Conservation (phyloP, 768 basidiomycete species). For the Russula brevipes region DNA sequence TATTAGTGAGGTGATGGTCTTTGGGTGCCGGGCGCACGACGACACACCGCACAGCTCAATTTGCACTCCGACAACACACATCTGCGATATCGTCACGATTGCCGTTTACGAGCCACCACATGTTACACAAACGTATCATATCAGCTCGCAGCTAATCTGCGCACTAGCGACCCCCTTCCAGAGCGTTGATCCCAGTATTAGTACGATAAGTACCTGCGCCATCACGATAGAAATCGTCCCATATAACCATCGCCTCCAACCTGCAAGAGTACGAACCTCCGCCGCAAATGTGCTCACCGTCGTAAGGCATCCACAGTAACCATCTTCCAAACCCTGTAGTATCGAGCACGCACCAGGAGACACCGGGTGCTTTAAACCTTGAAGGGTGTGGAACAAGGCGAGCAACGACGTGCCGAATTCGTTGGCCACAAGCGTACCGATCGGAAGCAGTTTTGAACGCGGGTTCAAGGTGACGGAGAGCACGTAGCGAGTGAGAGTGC, state of each 20-base stretch:
- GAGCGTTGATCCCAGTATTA: conserved; percentile 66
- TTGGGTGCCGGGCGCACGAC: background rate
- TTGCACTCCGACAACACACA: conserved; percentile 21
- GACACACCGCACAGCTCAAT: background rate
- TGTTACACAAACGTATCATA: background rate
- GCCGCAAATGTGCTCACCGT: conserved; percentile 92
- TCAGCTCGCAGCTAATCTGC: conserved; percentile 47
- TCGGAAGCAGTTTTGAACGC: conserved; percentile 53
- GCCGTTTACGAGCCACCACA: background rate
- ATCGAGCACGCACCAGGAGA: conserved; percentile 59
- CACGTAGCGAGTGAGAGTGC: conserved; percentile 76
- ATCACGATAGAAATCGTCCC: conserved; percentile 32
- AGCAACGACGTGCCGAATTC: conserved; percentile 77
- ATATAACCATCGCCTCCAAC: conserved; percentile 63
- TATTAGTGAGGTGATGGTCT: too few species aligned
- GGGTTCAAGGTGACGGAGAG: conserved; percentile 71
- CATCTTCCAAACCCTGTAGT: conserved; percentile 79
- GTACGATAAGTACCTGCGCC: conserved; percentile 64
- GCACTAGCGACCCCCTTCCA: conserved; percentile 46
- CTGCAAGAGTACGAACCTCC: conserved; percentile 58
- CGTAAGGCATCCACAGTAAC: conserved; percentile 92
- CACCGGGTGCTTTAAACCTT: conserved; percentile 44
- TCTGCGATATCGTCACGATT: conserved; percentile 4
- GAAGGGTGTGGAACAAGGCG: conserved; percentile 65
- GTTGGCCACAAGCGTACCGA: conserved; percentile 79